Evolutionary conservation across 768 basidiomycete genomes (phyloP), one percentile per base, ranked within the genome.

Genomic region (Hygrocybe punicea): DNA sequence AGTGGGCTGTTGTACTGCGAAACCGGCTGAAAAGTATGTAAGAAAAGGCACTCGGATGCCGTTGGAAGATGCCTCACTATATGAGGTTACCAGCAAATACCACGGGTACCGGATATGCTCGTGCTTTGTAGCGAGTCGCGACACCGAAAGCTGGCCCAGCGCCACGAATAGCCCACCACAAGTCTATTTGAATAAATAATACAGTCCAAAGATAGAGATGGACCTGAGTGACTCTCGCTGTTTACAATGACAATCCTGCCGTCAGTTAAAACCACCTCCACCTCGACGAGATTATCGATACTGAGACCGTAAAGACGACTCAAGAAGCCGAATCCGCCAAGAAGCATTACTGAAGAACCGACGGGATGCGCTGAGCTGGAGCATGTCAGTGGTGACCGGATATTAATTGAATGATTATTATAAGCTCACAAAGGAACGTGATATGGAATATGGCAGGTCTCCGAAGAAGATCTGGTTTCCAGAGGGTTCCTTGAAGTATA

Each of bases 81-180:
- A 97, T 86, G 42, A 96, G 77, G 67, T 93, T 96, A 2, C 94
- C 94, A 9, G 94, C 91, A 64, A 92, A 95, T 3, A 94, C 92
- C 6, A 91, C 85, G 8, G 93, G 91, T 9, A 96, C 84, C 1
- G 93, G 93, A 71, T 81, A 95, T 17, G 93, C 94, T 65, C 83
- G 87, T 6, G 87, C 90, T 65, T 91, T 90, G 73, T 93, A 95
- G n/a, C 93, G 83, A 13, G 89, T 94, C 17, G 84, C 89, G 51
- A 98, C 80, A 9, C 93, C 93, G 33, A 96, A 80, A 7, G 85
- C 81, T 0, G 93, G 80, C 0, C 94, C 94, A 11, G 88, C 90
- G 6, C 91, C 92, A 51, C 91, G 83, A 45, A 93, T 69, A 9
- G 85, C 92, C 91, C 91, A 94, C 86, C 87, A 93, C 11, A 94